Evolutionary conservation across 495 filamentous ascomycete genomes (phyloP).

Genomic region (Tuber borchii): DNA sequence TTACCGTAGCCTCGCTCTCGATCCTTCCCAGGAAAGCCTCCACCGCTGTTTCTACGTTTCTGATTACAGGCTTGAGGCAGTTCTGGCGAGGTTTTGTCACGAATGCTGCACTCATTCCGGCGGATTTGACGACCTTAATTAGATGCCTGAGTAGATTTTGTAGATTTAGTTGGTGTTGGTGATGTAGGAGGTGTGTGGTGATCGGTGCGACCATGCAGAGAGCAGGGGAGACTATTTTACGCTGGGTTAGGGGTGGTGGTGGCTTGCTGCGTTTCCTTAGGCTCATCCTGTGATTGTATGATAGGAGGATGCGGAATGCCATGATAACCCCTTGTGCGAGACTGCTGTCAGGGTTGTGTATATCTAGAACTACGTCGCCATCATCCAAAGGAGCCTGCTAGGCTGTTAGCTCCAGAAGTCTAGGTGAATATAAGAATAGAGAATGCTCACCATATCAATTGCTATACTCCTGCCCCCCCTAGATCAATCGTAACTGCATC

Average conservation of each 20-base stretch:
- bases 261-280: conserved; percentile 56
- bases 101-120: conserved; percentile 31
- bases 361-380: conserved; percentile 36
- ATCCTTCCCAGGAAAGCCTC: conserved; percentile 31
- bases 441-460: conserved; percentile 57
- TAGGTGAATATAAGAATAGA: conserved; percentile 4
- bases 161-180: conserved; percentile 45
- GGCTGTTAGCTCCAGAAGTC: conserved; percentile 8
- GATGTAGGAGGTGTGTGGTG: conserved; percentile 59
- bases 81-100: conserved; percentile 29
- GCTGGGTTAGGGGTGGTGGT: conserved; percentile 54
- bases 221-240: conserved; percentile 48
- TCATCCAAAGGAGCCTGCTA: conserved; percentile 45
- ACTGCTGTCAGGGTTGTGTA: conserved; percentile 33
- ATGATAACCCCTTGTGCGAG: conserved; percentile 55
- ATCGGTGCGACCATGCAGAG: conserved; percentile 61
- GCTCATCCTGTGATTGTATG: conserved; percentile 63
- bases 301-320: conserved; percentile 63
- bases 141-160: conserved; percentile 43
- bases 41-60: conserved; percentile 35
- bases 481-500: conserved; percentile 56
- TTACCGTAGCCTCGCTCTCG: conserved; percentile 36
- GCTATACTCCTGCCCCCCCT: conserved; percentile 51
- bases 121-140: conserved; percentile 22
- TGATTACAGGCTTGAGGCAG: conserved; percentile 23